phyloP scores from a whole-genome alignment of 257 asterid species.

The Solanum medicagineum region DNA sequence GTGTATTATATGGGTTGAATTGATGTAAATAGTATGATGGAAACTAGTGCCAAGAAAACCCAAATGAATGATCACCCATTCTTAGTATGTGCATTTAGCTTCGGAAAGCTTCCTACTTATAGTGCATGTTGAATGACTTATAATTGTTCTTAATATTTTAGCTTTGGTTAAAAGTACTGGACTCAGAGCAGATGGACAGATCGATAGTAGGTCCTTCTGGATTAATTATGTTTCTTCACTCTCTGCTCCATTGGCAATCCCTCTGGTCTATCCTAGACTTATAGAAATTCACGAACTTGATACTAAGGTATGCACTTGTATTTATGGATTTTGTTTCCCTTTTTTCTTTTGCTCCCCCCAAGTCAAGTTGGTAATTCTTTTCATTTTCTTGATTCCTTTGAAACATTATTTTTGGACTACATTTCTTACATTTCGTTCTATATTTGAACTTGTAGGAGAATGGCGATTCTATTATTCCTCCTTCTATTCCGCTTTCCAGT shows the following conservation, averaged over 20 bases:
- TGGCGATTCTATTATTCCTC: conserved; percentile 54
- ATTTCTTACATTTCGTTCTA: not conserved
- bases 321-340: not conserved
- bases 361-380: not conserved
- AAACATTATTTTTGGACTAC: not conserved
- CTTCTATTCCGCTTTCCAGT: conserved; percentile 72
- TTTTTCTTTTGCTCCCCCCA: not conserved
- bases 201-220: conserved; percentile 93
- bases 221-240: conserved; percentile 69
- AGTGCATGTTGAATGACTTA: not conserved
- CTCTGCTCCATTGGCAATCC: conserved; percentile 75
- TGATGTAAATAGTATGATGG: not conserved
- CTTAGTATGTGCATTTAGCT: not conserved
- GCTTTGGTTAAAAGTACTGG: conserved; percentile 84
- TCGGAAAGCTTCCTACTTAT: not conserved
- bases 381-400: not conserved
- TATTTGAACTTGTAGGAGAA: conserved; percentile 42
- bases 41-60: not conserved
- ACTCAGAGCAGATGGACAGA: conserved; percentile 73
- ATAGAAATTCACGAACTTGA: conserved; percentile 77
- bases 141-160: conserved; percentile 17
- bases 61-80: not conserved
- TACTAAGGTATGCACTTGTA: conserved; percentile 36
- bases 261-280: conserved; percentile 92
- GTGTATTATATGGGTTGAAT: not conserved